A percentile compares a stretch with the other conserved stretches of the same genome.
Evolutionary conservation across 73 alveolate species (phyloP).

Genomic region (Tetrahymena thermophila): DNA sequence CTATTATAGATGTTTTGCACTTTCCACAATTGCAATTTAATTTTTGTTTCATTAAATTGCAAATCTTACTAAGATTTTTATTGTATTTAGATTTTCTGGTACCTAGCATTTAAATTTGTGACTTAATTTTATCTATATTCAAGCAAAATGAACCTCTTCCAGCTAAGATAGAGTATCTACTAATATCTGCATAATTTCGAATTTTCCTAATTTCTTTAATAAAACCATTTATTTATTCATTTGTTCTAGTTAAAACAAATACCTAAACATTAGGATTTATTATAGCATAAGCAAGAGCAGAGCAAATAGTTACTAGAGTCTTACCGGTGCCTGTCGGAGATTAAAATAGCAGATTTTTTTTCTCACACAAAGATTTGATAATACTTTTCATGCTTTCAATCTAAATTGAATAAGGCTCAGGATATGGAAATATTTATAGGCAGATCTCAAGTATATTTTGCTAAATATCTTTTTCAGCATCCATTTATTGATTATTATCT

Average conservation of each 20-base stretch:
- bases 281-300: conserved; percentile 46
- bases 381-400: background rate
- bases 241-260: background rate
- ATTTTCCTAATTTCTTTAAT: background rate
- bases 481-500: background rate
- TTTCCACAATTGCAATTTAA: too few species aligned
- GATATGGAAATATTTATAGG: background rate
- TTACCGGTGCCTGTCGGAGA: conserved; percentile 91
- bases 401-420: background rate
- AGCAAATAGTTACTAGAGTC: conserved; percentile 59
- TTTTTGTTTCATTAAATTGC: background rate
- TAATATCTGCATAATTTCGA: background rate
- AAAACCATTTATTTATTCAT: background rate
- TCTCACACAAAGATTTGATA: background rate
- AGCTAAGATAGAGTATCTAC: background rate
- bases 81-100: background rate
- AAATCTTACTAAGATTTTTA: background rate
- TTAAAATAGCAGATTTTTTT: conserved; percentile 1
- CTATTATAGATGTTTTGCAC: too few species aligned
- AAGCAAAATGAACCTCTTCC: background rate
- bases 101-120: background rate
- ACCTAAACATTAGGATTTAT: background rate
- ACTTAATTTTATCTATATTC: background rate
- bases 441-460: background rate
- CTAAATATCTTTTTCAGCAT: background rate